Evolutionary conservation across 306 rosid species (phyloP), one percentile per base, ranked within the genome.

Genomic region (Calophaca sinica): DNA sequence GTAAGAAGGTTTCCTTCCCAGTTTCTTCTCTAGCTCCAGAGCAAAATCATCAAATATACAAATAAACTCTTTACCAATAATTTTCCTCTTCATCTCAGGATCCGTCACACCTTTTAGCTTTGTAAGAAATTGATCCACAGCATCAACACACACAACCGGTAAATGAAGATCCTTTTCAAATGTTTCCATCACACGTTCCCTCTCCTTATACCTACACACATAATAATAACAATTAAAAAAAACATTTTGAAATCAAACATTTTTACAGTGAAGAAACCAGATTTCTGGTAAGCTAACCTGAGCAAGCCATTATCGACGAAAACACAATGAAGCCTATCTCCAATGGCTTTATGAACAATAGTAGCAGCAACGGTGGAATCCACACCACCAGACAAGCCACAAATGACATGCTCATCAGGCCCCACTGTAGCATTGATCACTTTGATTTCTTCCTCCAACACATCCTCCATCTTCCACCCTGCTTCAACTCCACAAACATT

Each of bases 291-390:
- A 13, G 10, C 82, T 77, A 79, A 88, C 98, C 97, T 94, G 69
- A 94, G 91, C 57, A 94, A 72, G 71, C 97, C 98, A 76, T 94
- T 94, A 84, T 94, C 98, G 2, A 94, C 98, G 76, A 94, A 94
- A 36, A 94, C 77, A 82, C 99, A 94, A 73, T 94, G 97, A 81
- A 91, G 98, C 82, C 98, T 84, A 60, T 87, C 89, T 5, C 97
- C 98, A 53, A 94, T 94, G 14, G 98, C 98, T 76, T 87, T 92
- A 60, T 94, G 96, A 55, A 94, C 96, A n/a, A 94, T 82, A 26
- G 91, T 88, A 11, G 98, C 97, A 31, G 98, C 98, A 83, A 94
- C 97, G 0, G 98, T 87, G 72, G 98, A 94, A 85, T 94, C 98
- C 41, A 94, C 98, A 72, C 98, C 98, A 38, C 98, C 98, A 15